Evolutionary conservation across 768 basidiomycete genomes (phyloP), one percentile per base, ranked within the genome.

Genomic region (Collybia sordida): DNA sequence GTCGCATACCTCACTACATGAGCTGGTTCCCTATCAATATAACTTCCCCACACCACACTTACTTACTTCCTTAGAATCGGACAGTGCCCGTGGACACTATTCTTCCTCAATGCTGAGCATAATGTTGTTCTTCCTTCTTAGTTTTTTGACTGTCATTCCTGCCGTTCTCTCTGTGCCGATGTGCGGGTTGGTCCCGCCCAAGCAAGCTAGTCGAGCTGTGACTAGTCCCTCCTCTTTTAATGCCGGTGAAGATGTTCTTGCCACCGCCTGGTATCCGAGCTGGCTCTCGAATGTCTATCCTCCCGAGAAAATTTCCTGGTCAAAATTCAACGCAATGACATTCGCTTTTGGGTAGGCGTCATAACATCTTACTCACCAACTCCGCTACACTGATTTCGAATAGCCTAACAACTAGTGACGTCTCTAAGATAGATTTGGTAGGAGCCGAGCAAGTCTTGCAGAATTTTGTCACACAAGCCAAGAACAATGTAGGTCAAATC

Each of bases 221-320:
- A 18, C 31, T 22, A 39, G 31, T 11, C 22, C 46, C 14, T 31
- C 54, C 19, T 37, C 48, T 17, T 47, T 41, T 22, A 46, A 40
- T 35, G 39, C 48, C 22, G 42, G 53, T 11, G 63, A 59, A 3
- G 67, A 70, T 25, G 69, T 73, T n/a, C 55, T 83, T 15, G 73
- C 79, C 3, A 66, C 78, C 25, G 75, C 76, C 1, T 85, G 81
- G 81, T 82, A 77, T 55, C 71, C 83, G 15, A 74, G 72, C n/a
- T 83, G 80, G 79, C 67, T 75, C 46, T 67, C 65, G 5, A 47
- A 54, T 21, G 55, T 69, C 42, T 68, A 75, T 54, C 62, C 80
- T 11, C 70, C 79, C 3, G 58, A 58, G 35, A 61, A 68, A 11
- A 69, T 85, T 49, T 72, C 77, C 19, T 85, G 82, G 83, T 51